A percentile compares a stretch with the other conserved stretches of the same genome.
Evolutionary conservation across 345 rosid genomes (phyloP).

Genomic region (Citrus medica): DNA sequence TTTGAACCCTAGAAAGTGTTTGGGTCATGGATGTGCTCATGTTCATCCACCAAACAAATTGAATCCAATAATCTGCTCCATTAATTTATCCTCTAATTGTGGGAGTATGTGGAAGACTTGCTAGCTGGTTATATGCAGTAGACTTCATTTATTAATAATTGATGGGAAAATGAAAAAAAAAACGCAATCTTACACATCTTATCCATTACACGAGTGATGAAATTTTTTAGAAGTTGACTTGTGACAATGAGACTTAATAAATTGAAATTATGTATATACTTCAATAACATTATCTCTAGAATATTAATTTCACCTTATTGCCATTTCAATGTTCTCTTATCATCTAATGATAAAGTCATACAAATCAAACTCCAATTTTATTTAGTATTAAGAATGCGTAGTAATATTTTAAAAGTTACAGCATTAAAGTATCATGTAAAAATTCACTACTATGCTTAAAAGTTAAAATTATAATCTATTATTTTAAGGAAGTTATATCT

Average conservation of each 20-base stretch:
- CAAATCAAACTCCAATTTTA: too few species aligned
- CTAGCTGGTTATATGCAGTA: too few species aligned
- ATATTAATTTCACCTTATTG: too few species aligned
- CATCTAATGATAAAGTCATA: too few species aligned
- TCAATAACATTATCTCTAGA: too few species aligned
- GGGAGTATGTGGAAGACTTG: background rate
- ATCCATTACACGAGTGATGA: background rate
- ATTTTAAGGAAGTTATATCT: too few species aligned
- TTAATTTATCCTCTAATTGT: background rate
- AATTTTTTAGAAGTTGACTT: background rate
- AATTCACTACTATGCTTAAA: rapidly evolving
- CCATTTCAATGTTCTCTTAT: too few species aligned
- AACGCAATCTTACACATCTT: background rate
- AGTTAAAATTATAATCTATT: too few species aligned
- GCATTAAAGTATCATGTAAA: rapidly evolving
- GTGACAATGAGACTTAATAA: background rate
- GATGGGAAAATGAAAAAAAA: background rate
- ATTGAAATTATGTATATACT: background rate
- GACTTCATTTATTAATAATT: background rate
- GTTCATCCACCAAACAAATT: background rate
- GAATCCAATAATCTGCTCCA: background rate
- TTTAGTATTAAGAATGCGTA: rapidly evolving
- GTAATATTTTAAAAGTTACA: too few species aligned
- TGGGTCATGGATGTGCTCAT: background rate
- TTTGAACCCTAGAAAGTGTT: background rate